Evolutionary conservation across 306 rosid species (phyloP), one percentile per base, ranked within the genome.

Genomic region (Lotus japonicus): DNA sequence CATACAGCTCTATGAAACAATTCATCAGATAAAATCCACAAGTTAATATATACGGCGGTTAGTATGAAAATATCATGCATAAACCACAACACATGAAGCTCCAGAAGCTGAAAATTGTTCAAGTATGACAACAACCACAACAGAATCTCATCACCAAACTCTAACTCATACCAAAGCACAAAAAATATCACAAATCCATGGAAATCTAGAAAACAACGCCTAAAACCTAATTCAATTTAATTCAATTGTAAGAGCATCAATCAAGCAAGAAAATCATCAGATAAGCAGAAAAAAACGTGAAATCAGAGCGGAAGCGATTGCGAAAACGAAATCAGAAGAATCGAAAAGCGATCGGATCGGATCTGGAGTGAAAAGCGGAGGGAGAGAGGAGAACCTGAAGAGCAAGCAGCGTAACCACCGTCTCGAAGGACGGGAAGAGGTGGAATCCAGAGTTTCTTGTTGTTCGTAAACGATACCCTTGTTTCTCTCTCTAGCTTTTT

Each of bases 401-500:
- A 80, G 82, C 78, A 84, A 80, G 84, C 76, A 87, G 96, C 89
- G 79, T 80, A 86, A 84, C 84, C 86, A 88, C 97, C 99, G 97
- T 83, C 95, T 77, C 91, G 80, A 74, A 76, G 98, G 96, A 89
- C 95, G 94, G 95, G 86, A 84, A 67, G 81, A 74, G 88, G 84
- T 78, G 83, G 90, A 91, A 86, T 90, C 97, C 97, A 90, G 95
- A 94, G 91, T 60, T 72, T 72, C 82, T 71, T 52, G 2, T 21
- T 21, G 73, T 74, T 68, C 88, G 49, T 60, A 48, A 23, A 58
- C 74, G 70, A 64, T 54, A 57, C 28, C 68, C 49, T 51, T 8
- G 3, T 71, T 9, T 51, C 35, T 53, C 6, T 13, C n/a, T n/a
- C n/a, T n/a, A n/a, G n/a, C n/a, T n/a, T n/a, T n/a, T 4, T 58